Evolutionary conservation across 257 asterid species (phyloP), one percentile per base, ranked within the genome.

Genomic region (Fraxinus americana): DNA sequence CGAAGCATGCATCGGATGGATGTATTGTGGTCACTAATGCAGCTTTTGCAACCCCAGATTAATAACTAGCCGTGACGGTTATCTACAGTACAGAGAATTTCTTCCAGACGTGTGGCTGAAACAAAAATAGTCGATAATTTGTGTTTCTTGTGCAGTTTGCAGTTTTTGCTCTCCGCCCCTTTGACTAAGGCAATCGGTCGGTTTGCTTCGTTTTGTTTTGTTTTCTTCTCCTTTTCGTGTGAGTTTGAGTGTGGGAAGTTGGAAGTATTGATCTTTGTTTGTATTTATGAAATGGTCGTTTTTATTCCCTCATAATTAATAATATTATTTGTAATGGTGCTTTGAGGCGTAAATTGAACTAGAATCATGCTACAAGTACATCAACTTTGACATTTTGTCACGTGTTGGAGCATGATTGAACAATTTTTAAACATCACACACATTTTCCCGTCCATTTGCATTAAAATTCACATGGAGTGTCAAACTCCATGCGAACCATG

Each of bases 1-100:
- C 81, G 91, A 85, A 89, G 88, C 88, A 75, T 93, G 91, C 99
- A 93, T 77, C 90, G 99, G 71, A 90, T 96, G 99, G 99, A 96
- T 84, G 85, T 96, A 34, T 71, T 96, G 66, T 96, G 98, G 99
- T 90, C 97, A 30, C 83, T 95, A 59, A 88, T 96, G 97, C 98
- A 96, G 89, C 86, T 92, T 73, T 80, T 92, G 86, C 98, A 92
- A 71, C 91, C 97, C 17, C 82, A 89, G 78, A 78, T 79, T 41
- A 74, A 81, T 45, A 75, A 43, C 76, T 82, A 78, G 61, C 69
- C 45, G 45, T 63, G 19, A 63, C 8, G 17, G 19, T 10, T 27
- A 11, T 63, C 69, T 7, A 8, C 21, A 57, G 66, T 2, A 57
- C 3, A 7, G 66, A n/a, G 66, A 57, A n/a, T 57, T 54, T 54